phyloP scores from a whole-genome alignment of 2,329 filamentous ascomycete genomes.

The Rhinocladiella similis region DNA sequence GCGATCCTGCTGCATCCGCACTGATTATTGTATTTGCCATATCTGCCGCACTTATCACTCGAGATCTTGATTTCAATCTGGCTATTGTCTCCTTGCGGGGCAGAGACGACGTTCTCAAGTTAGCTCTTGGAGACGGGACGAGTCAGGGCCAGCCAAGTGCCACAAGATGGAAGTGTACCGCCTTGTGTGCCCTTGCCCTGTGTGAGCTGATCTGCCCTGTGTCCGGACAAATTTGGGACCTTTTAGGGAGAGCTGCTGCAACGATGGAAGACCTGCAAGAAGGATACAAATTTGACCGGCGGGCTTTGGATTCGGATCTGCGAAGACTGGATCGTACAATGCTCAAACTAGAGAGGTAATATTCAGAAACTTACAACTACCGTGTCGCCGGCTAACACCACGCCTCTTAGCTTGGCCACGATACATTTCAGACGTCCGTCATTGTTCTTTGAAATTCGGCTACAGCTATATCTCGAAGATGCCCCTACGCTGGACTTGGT shows the following conservation, averaged over 20 bases:
- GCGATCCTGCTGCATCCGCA: not conserved
- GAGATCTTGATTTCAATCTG: conserved; percentile 11
- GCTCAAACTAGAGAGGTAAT: conserved; percentile 15
- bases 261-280: conserved; percentile 13
- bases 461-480: too few species aligned
- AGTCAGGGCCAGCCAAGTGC: not conserved
- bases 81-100: conserved; percentile 4
- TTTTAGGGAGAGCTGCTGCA: conserved; percentile 11
- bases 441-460: not conserved
- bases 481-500: not conserved
- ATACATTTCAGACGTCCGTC: not conserved
- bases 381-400: too few species aligned
- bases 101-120: conserved; percentile 5
- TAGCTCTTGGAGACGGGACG: not conserved
- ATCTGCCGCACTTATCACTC: conserved; percentile 9
- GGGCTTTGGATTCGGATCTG: conserved; percentile 1
- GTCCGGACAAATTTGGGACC: conserved; percentile 14
- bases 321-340: conserved; percentile 2
- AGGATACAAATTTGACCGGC: not conserved
- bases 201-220: conserved; percentile 10
- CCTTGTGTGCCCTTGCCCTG: conserved; percentile 14
- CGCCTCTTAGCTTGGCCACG: too few species aligned
- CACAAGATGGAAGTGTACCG: conserved; percentile 9
- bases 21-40: conserved; percentile 17
- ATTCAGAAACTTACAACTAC: not conserved